phyloP scores from a whole-genome alignment of 768 basidiomycete species.

The Pleurotus giganteus region DNA sequence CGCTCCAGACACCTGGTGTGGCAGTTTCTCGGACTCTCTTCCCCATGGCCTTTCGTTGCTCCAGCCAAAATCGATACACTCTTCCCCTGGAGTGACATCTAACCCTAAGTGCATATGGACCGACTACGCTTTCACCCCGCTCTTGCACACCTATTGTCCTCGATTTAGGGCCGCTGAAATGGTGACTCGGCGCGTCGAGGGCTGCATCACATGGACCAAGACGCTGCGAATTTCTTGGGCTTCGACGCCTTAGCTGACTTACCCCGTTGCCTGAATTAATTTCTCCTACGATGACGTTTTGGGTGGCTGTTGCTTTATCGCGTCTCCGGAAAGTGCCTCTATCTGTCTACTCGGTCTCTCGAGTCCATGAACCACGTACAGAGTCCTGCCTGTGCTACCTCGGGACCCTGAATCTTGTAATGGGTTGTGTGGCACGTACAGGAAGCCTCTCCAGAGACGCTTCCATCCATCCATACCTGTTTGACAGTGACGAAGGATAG shows the following conservation, averaged over 20 bases:
- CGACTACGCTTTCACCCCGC: constrained; percentile 24
- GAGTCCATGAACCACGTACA: constrained; percentile 33
- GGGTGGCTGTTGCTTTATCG: constrained; percentile 30
- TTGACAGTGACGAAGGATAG: constrained; percentile 31
- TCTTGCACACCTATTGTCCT: constrained; percentile 27
- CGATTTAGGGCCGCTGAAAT: constrained; percentile 20
- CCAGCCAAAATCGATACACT: constrained; percentile 53
- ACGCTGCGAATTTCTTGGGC: constrained; percentile 15
- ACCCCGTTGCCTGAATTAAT: constrained; percentile 10
- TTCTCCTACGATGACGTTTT: constrained; percentile 40
- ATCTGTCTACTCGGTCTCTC: constrained; percentile 20
- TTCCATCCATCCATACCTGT: constrained; percentile 13
- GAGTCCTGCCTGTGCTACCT: constrained; percentile 48
- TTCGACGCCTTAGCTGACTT: constrained; percentile 13
- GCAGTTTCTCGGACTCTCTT: constrained; percentile 18
- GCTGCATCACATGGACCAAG: constrained; percentile 16
- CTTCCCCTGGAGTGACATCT: constrained; percentile 47
- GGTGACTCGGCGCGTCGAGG: constrained; percentile 20
- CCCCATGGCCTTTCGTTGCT: constrained; percentile 34
- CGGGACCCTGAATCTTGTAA: constrained; percentile 42
- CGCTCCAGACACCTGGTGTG: constrained; percentile 48
- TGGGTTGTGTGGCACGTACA: constrained; percentile 23
- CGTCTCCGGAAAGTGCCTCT: constrained; percentile 52
- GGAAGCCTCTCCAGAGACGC: constrained; percentile 17
- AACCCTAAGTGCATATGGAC: constrained; percentile 55